Conservation (phyloP, 495 filamentous ascomycete species). For the Aspergillus funiculosus region DNA sequence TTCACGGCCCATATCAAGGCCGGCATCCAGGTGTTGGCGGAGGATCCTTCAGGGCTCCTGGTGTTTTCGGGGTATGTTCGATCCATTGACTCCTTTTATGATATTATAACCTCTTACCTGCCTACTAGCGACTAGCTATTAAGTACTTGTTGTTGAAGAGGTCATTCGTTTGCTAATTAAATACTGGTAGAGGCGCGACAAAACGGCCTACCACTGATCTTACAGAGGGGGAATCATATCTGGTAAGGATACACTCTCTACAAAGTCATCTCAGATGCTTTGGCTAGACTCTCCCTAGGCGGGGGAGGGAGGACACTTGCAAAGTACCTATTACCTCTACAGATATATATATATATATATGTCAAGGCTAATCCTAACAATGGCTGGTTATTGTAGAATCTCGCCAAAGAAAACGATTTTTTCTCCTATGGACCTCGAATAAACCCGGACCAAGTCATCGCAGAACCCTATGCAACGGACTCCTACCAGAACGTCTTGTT, state of each 20-base stretch:
- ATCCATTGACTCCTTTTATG: neutral
- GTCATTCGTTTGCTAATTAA: neutral
- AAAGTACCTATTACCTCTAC: neutral
- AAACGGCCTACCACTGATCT: constrained; percentile 45
- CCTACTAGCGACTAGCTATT: neutral
- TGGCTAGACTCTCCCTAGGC: neutral
- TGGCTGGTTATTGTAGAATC: constrained; percentile 42
- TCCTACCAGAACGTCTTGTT: constrained; percentile 75
- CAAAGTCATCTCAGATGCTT: neutral
- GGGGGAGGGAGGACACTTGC: too few species aligned
- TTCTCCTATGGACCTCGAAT: constrained; percentile 21
- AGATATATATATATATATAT: neutral
- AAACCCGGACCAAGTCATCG: constrained; percentile 30
- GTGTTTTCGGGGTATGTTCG: constrained; percentile 62
- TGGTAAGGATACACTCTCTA: constrained; percentile 28
- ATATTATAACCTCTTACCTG: too few species aligned
- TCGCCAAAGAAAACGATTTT: constrained; percentile 39
- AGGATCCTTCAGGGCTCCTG: constrained; percentile 41
- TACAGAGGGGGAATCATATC: constrained; percentile 65
- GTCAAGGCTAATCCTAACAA: constrained; percentile 10
- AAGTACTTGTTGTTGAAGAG: neutral
- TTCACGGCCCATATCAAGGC: constrained; percentile 65
- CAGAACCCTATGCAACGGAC: constrained; percentile 67
- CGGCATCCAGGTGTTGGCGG: constrained; percentile 48
- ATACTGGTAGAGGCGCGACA: constrained; percentile 52